These are phyloP conservation scores for Aspergillus texensis DNA, from an alignment of 2,329 filamentous ascomycete genomes.

Conservation along the genomic window DNA sequence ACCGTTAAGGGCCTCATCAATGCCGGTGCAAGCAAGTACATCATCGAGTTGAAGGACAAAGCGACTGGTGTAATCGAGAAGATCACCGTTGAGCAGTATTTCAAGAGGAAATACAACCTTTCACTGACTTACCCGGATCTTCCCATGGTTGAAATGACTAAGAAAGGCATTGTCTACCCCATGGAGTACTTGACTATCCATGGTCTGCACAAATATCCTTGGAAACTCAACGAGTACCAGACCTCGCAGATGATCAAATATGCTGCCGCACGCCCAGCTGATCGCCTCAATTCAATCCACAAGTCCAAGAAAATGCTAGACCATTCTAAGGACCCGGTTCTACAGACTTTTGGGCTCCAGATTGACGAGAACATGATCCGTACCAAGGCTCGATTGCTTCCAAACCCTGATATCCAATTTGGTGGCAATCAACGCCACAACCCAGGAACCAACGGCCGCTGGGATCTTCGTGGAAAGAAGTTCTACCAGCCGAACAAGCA, in stretches of 20 bases:
- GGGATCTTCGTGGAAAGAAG: constrained; percentile 82
- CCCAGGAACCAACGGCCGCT: constrained; percentile 72
- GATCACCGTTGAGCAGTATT: constrained; percentile 63
- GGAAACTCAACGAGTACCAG: constrained; percentile 63
- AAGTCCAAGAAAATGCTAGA: constrained; percentile 67
- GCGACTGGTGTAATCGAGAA: constrained; percentile 47
- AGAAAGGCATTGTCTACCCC: constrained; percentile 55
- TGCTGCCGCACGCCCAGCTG: constrained; percentile 74
- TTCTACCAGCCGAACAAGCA: constrained; percentile 68
- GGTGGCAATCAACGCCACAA: constrained; percentile 56
- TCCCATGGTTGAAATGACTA: constrained; percentile 63
- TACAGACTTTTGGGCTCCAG: constrained; percentile 72
- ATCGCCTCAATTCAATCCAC: constrained; percentile 70
- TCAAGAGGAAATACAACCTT: constrained; percentile 55
- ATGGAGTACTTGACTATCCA: constrained; percentile 59
- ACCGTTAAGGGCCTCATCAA: constrained; percentile 54
- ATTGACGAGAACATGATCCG: constrained; percentile 67
- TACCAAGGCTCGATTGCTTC: constrained; percentile 71
- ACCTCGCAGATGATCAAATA: constrained; percentile 91
- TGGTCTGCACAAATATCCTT: constrained; percentile 59
- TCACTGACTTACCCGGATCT: constrained; percentile 49
- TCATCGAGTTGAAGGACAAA: constrained; percentile 43
- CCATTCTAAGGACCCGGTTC: constrained; percentile 69
- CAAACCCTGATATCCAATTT: constrained; percentile 72
- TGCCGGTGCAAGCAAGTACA: constrained; percentile 47